These are phyloP conservation scores for Scheffersomyces segobiensis DNA, from an alignment of 1,139 yeast species.

Conservation along the genomic window DNA sequence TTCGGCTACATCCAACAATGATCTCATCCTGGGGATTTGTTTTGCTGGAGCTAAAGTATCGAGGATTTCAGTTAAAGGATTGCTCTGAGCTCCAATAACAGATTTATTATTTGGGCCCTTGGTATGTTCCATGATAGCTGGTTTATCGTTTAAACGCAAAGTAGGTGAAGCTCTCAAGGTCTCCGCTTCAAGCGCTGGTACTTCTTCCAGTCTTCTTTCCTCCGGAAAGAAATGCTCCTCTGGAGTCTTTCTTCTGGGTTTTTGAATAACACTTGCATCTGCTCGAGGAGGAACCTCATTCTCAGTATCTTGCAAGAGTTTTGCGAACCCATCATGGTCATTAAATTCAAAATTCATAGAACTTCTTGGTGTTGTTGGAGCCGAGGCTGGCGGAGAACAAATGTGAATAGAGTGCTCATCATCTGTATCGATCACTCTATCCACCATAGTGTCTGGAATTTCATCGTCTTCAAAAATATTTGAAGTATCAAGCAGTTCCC, in stretches of 20 bases:
- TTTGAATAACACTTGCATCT: slow-evolving; percentile 25
- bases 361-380: slow-evolving; percentile 10
- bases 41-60: neutral
- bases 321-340: slow-evolving; percentile 18
- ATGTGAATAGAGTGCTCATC: neutral
- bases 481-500: neutral
- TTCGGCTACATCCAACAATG: neutral
- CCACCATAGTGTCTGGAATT: neutral
- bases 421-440: neutral
- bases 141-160: neutral
- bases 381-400: slow-evolving; percentile 4
- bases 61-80: neutral
- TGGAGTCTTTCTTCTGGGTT: neutral
- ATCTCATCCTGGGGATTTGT: neutral
- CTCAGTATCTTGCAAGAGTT: slow-evolving; percentile 28
- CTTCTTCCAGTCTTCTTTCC: neutral
- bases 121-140: neutral
- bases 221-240: neutral
- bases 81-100: neutral
- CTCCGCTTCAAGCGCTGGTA: neutral
- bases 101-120: neutral
- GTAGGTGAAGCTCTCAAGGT: neutral
- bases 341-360: slow-evolving; percentile 15
- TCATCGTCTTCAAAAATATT: neutral
- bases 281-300: slow-evolving; percentile 40